Conservation (phyloP, 495 filamentous ascomycete genomes). For the Penicillium samsonianum region DNA sequence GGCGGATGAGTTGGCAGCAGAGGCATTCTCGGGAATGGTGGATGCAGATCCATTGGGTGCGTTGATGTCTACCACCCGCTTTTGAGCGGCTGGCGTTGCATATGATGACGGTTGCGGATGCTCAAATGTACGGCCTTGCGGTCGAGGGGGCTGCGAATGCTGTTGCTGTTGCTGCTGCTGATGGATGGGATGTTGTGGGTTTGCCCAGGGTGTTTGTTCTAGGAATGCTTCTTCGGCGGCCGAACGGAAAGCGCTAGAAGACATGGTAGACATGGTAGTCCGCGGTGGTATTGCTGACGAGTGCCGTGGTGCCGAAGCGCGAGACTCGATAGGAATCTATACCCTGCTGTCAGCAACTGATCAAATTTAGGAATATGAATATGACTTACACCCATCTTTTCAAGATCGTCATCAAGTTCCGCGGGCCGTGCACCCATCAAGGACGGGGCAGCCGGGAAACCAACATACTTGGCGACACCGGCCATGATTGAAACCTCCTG, state of each 20-base stretch:
- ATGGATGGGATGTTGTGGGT: slow-evolving; percentile 80
- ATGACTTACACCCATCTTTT: slow-evolving; percentile 82
- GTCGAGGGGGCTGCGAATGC: slow-evolving; percentile 38
- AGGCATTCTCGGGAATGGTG: slow-evolving; percentile 55
- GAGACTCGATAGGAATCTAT: slow-evolving; percentile 45
- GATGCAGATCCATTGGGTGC: slow-evolving; percentile 58
- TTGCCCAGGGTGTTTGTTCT: slow-evolving; percentile 83
- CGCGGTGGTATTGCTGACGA: slow-evolving; percentile 33
- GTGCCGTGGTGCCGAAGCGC: slow-evolving; percentile 28
- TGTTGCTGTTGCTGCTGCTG: slow-evolving; percentile 42
- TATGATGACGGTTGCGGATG: slow-evolving; percentile 39
- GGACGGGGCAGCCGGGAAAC: slow-evolving; percentile 91
- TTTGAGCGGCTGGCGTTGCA: slow-evolving; percentile 55
- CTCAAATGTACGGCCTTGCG: slow-evolving; percentile 37
- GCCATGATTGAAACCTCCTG: slow-evolving; percentile 88
- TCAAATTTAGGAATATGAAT: not conserved
- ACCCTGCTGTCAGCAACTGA: slow-evolving; percentile 13
- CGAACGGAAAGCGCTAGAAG: slow-evolving; percentile 42
- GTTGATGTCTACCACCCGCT: slow-evolving; percentile 52
- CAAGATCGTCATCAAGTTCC: slow-evolving; percentile 82
- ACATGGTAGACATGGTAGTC: slow-evolving; percentile 39
- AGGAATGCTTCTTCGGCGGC: slow-evolving; percentile 81
- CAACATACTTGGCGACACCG: slow-evolving; percentile 89
- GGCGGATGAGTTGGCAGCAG: slow-evolving; percentile 47
- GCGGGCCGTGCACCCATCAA: slow-evolving; percentile 68